These are phyloP conservation scores for Batrachochytrium dendrobatidis DNA, from an alignment of 371 early-diverging fungal species.

Conservation along the genomic window DNA sequence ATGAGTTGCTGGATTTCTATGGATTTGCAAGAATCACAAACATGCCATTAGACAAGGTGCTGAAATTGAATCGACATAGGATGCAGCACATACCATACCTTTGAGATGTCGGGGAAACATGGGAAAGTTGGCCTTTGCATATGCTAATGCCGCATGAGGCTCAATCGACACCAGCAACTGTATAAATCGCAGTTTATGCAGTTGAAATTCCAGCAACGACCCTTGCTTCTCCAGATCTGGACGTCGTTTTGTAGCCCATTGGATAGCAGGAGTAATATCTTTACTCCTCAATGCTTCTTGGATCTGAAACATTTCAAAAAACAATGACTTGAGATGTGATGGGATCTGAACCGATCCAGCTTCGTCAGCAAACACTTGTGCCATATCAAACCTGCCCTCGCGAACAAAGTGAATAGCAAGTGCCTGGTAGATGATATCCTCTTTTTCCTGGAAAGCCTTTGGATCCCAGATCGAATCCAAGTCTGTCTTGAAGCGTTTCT, in stretches of 20 bases:
- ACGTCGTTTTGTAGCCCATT: conserved; percentile 64
- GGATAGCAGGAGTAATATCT: conserved; percentile 51
- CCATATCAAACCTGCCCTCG: conserved; percentile 78
- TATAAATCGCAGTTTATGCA: conserved; percentile 71
- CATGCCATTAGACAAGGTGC: background rate
- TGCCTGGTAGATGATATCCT: conserved; percentile 47
- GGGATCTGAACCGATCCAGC: conserved; percentile 13
- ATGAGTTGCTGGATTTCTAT: conserved; percentile 70
- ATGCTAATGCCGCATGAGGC: conserved; percentile 57
- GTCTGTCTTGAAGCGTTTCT: conserved; percentile 51
- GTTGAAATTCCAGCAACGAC: conserved; percentile 72
- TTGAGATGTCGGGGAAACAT: conserved; percentile 37
- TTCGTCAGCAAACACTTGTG: conserved; percentile 42
- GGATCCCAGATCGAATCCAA: conserved; percentile 26
- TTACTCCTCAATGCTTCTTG: conserved; percentile 35
- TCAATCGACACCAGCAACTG: conserved; percentile 47
- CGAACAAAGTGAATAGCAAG: conserved; percentile 74
- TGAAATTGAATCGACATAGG: background rate
- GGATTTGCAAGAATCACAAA: background rate
- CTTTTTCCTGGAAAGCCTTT: conserved; percentile 35
- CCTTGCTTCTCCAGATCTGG: conserved; percentile 50
- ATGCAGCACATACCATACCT: conserved; percentile 48
- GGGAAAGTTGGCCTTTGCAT: conserved; percentile 63
- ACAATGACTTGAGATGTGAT: conserved; percentile 38
- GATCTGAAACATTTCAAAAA: conserved; percentile 55